Percentiles rank a stretch among this genome's conserved stretches.
Evolutionary conservation across 2,329 filamentous ascomycete species (phyloP).

Genomic region (Sarocladium oryzae): DNA sequence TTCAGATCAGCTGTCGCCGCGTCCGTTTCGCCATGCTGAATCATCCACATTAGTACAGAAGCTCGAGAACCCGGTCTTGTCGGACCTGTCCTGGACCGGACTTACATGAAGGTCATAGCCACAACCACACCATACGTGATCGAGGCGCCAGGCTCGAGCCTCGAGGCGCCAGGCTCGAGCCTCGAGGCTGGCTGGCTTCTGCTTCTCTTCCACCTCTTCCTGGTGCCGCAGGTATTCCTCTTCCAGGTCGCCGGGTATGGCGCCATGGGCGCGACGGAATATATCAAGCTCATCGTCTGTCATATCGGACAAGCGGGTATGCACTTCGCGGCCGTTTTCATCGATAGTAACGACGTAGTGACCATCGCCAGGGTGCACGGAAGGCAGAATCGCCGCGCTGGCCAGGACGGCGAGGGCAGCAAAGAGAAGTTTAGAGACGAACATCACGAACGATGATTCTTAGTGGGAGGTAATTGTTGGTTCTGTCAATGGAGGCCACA

Average conservation of each 20-base stretch:
- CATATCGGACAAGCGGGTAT: not conserved
- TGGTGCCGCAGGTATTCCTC: not conserved
- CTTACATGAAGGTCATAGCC: not conserved
- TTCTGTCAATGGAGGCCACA: too few relatives aligned
- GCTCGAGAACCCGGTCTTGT: too few relatives aligned
- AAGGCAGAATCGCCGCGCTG: not conserved
- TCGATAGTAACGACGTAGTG: not conserved
- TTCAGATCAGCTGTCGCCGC: not conserved
- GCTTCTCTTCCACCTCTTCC: not conserved
- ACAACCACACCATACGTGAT: not conserved
- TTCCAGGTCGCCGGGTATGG: not conserved
- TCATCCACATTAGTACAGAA: not conserved
- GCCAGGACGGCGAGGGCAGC: not conserved
- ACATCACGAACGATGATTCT: too few relatives aligned
- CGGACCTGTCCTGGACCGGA: too few relatives aligned
- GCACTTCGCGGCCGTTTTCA: not conserved
- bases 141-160: not conserved
- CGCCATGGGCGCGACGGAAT: not conserved
- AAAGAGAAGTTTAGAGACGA: not conserved
- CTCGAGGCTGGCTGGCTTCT: not conserved
- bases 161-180: too few relatives aligned
- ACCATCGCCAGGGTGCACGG: not conserved
- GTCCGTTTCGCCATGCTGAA: not conserved
- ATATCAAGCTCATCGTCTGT: not conserved
- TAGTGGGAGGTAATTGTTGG: too few relatives aligned